Conservation (phyloP, 2,329 filamentous ascomycete genomes). For the Pseudogymnoascus sp. region DNA sequence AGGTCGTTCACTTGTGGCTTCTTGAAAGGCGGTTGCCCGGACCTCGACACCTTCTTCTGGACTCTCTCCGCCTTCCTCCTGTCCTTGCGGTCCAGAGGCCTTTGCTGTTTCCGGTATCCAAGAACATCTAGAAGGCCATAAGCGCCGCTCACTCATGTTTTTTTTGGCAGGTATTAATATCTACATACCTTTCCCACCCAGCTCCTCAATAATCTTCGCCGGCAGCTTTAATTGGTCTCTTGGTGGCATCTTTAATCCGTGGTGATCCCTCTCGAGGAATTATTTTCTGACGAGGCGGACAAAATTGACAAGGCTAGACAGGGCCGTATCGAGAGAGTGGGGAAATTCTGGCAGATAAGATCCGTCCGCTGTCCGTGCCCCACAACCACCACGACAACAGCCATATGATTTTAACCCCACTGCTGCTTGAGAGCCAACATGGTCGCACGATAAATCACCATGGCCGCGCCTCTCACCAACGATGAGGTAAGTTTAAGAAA, state of each 20-base stretch:
- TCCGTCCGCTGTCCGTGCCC: background rate
- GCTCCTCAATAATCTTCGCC: conserved; percentile 35
- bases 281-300: conserved; percentile 7
- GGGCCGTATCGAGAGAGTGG: background rate
- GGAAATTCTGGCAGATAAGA: conserved; percentile 3
- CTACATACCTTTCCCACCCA: conserved; percentile 30
- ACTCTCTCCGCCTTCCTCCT: conserved; percentile 25
- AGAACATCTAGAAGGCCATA: conserved; percentile 16
- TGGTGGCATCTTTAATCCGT: conserved; percentile 12
- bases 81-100: conserved; percentile 23
- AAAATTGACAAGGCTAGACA: conserved; percentile 9
- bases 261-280: background rate
- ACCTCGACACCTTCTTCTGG: conserved; percentile 23
- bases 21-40: conserved; percentile 6
- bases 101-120: conserved; percentile 15
- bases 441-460: conserved; percentile 19
- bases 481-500: conserved; percentile 42
- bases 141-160: conserved; percentile 7
- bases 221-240: conserved; percentile 36
- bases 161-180: background rate
- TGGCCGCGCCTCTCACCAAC: conserved; percentile 47
- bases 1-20: background rate
- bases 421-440: conserved; percentile 6
- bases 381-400: background rate
- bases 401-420: conserved; percentile 7